These are phyloP conservation scores for Starmerella sirachaensis DNA, from an alignment of 805 yeast genomes.

Conservation along the genomic window DNA sequence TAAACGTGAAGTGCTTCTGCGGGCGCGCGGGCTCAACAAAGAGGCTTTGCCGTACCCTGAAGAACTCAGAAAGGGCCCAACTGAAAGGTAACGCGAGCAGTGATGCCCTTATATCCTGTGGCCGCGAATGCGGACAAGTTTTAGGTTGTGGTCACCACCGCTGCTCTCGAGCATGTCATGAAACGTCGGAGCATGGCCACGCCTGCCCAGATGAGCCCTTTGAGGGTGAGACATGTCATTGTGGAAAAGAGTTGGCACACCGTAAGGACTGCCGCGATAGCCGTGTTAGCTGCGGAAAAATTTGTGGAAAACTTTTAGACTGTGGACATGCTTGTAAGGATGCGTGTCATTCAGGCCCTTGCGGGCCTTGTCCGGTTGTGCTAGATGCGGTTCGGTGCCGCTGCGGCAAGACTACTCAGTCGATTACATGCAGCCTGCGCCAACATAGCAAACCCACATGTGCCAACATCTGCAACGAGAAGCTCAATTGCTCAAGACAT, in stretches of 20 bases:
- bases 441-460: background rate
- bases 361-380: constrained; percentile 7
- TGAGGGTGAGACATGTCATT: constrained; percentile 20
- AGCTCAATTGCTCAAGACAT: constrained; percentile 10
- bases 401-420: constrained; percentile 9
- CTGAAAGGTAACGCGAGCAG: background rate
- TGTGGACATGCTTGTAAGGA: constrained; percentile 15
- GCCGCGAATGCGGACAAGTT: constrained; percentile 3
- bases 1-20: constrained; percentile 31
- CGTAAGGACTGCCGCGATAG: constrained; percentile 16
- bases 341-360: constrained; percentile 10
- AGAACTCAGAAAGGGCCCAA: background rate
- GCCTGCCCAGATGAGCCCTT: constrained; percentile 13
- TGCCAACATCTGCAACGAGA: constrained; percentile 4
- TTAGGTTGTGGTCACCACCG: constrained; percentile 16
- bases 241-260: constrained; percentile 13
- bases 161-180: constrained; percentile 15
- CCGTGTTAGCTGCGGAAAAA: constrained; percentile 9
- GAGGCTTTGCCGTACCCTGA: constrained; percentile 4
- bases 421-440: constrained; percentile 19
- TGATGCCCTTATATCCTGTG: constrained; percentile 12
- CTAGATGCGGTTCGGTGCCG: constrained; percentile 4
- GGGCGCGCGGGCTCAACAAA: constrained; percentile 6
- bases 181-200: constrained; percentile 2
- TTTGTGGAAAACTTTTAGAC: constrained; percentile 10